Percentiles rank a stretch among this genome's conserved stretches.
Evolutionary conservation across 441 rosid species (phyloP).

Genomic region (Gossypium schwendimanii): DNA sequence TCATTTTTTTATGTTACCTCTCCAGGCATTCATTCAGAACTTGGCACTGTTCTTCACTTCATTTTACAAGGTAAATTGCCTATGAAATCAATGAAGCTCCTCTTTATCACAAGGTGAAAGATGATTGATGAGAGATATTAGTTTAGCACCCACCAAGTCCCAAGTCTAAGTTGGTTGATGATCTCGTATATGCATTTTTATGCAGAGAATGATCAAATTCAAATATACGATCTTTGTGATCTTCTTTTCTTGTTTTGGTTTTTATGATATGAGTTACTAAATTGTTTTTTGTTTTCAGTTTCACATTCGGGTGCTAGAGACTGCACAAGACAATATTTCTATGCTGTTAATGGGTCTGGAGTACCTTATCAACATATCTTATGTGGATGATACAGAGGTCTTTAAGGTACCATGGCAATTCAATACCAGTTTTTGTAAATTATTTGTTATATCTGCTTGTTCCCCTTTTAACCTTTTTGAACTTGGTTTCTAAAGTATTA

Average conservation of each 20-base stretch:
- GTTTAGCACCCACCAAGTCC: neutral
- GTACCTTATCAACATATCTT: constrained; percentile 81
- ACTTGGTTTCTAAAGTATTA: neutral
- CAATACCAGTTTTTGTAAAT: neutral
- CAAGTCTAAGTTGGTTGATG: neutral
- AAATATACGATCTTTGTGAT: neutral
- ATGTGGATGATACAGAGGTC: constrained; percentile 98
- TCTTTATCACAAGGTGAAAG: neutral
- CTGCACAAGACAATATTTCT: constrained; percentile 59
- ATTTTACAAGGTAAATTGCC: neutral
- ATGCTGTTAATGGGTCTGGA: constrained; percentile 78
- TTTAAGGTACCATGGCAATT: constrained; percentile 62
- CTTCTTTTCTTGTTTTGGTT: neutral
- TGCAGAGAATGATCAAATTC: neutral
- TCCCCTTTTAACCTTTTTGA: neutral
- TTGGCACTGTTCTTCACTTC: constrained; percentile 5
- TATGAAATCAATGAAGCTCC: neutral
- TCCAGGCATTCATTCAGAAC: constrained; percentile 57
- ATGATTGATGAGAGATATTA: neutral
- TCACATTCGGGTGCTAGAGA: constrained; percentile 81
- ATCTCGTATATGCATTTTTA: neutral
- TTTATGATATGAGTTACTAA: neutral
- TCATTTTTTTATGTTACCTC: constrained; percentile 10
- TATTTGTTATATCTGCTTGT: neutral
- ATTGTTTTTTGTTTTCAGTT: constrained; percentile 17